Evolutionary conservation across 1,139 yeast genomes (phyloP), one percentile per base, ranked within the genome.

Genomic region (Diutina pseudorugosa): DNA sequence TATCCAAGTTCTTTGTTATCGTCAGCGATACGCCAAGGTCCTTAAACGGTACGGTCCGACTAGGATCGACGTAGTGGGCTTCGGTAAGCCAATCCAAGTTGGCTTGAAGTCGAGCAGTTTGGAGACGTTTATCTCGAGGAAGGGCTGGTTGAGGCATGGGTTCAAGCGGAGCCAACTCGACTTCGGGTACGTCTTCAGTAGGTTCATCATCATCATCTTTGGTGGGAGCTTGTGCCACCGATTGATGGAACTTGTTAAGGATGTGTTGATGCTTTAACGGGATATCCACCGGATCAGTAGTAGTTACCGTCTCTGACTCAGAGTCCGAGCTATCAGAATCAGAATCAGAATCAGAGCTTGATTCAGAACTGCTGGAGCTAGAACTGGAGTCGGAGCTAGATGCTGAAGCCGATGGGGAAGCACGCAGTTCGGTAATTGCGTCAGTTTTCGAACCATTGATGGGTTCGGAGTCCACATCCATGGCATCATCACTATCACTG

Each of bases 101-200:
- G 27, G 70, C 72, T 52, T 72, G 71, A 16, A 75, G 66, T 3
- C 73, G 63, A 21, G 67, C 69, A 14, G 77, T 61, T 4, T 70
- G 63, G 25, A 81, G 65, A 52, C 63, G 66, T 51, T 63, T 65
- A 58, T 82, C 84, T 58, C 73, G 66, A 2, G 85, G 85, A 41
- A 81, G 68, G 49, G 71, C 80, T 0, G 94, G 95, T 64, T 89
- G 96, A 1, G 97, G 97, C 52, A 91, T 70, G 12, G 96, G 95
- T 3, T 76, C 83, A 50, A 91, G 71, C 20, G 49, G 49, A 1
- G 16, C 19, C 21, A 27, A 27, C 12, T 27, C 36, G 4, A 45
- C 21, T 18, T 9, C n/a, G 9, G 30, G 33, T n/a, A 16, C 36
- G 2, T 44, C 47, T 4, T 33, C n/a, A 11, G 40, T 16, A 11